Conservation (phyloP, 495 filamentous ascomycete genomes). For the Neurospora sp. region DNA sequence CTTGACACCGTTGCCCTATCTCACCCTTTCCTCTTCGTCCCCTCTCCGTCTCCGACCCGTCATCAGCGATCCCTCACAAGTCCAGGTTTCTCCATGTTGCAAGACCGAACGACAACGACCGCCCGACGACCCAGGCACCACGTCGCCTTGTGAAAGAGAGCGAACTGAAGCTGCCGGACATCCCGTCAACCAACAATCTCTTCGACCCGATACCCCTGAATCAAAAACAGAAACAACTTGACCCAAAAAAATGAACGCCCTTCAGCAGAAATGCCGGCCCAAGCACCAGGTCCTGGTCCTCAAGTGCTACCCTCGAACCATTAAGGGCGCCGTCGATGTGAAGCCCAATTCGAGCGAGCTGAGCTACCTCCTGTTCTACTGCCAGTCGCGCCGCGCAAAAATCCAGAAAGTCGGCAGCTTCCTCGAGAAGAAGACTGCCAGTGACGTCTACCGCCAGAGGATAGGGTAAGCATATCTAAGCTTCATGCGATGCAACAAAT, state of each 20-base stretch:
- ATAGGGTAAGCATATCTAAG: slow-evolving; percentile 54
- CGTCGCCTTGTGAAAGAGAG: background rate
- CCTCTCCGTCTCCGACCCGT: background rate
- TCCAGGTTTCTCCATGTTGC: background rate
- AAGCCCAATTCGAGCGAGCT: slow-evolving; percentile 91
- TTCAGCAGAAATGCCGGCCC: slow-evolving; percentile 57
- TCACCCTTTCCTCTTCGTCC: background rate
- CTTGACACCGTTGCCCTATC: background rate
- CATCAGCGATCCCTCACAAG: background rate
- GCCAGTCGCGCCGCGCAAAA: slow-evolving; percentile 83
- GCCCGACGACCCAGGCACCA: background rate
- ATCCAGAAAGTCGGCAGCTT: slow-evolving; percentile 88
- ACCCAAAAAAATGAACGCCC: slow-evolving; percentile 40
- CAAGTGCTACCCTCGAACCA: slow-evolving; percentile 86
- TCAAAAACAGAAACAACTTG: background rate
- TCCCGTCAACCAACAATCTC: background rate
- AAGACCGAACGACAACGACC: background rate
- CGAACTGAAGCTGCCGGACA: background rate
- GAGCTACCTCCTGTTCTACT: slow-evolving; percentile 91
- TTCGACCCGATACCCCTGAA: background rate
- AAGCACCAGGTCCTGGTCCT: slow-evolving; percentile 90
- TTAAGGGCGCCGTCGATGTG: slow-evolving; percentile 79
- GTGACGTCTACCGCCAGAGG: slow-evolving; percentile 71
- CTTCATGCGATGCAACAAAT: background rate
- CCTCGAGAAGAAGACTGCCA: slow-evolving; percentile 78